These are phyloP conservation scores for Circinella umbellata DNA, from an alignment of 371 early-diverging fungal genomes.

Conservation along the genomic window DNA sequence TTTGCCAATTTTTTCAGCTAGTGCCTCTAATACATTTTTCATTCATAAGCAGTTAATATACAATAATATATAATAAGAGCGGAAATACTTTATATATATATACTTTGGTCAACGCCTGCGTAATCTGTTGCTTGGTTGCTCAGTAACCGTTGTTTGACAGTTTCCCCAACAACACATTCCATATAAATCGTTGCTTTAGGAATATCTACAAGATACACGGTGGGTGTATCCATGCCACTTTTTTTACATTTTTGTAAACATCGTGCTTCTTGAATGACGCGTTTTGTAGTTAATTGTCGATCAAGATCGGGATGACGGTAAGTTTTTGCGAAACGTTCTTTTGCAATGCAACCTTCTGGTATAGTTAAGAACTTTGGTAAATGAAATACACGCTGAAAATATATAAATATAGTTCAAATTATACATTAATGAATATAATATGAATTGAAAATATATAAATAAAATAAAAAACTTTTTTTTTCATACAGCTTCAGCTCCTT, in stretches of 20 bases:
- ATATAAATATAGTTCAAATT: no score
- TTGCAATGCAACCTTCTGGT: constrained; percentile 51
- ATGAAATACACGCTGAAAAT: constrained; percentile 34
- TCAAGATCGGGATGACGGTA: constrained; percentile 94
- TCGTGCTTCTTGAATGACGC: constrained; percentile 87
- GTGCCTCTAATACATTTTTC: no score
- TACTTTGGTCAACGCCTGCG: constrained; percentile 41
- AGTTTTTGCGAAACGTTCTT: constrained; percentile 86
- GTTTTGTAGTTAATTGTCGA: constrained; percentile 74
- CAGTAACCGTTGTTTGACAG: constrained; percentile 74
- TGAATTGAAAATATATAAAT: no score
- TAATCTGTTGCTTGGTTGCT: constrained; percentile 40
- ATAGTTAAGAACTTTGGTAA: constrained; percentile 24
- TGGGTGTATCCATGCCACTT: constrained; percentile 82
- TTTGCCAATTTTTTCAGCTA: constrained; percentile 69
- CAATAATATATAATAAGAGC: no score
- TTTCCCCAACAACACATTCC: constrained; percentile 81
- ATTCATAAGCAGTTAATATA: no score
- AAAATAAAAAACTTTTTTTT: no score
- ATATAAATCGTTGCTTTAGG: constrained; percentile 77
- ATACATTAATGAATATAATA: no score
- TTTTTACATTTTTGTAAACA: constrained; percentile 74
- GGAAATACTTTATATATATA: neutral
- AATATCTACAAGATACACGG: constrained; percentile 81
- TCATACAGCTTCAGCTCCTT: constrained; percentile 34